Percentiles rank a stretch among this genome's conserved stretches.
Conservation (phyloP, 2,329 filamentous ascomycete genomes). For the Cadophora sp. region DNA sequence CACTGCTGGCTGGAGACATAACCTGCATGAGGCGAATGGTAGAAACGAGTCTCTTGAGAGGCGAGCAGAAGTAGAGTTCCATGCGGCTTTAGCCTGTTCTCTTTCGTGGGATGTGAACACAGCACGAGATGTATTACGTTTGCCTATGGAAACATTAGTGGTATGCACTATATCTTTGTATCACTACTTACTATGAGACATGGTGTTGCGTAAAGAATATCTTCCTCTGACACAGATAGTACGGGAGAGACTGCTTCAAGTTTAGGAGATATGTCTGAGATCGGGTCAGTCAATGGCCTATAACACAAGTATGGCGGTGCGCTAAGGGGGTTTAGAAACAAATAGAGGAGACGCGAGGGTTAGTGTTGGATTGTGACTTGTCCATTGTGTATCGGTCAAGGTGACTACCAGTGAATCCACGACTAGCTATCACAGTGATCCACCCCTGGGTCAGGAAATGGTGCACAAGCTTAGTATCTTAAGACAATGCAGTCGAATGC, state of each 20-base stretch:
- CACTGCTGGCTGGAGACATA: slow-evolving; percentile 83
- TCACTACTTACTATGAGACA: slow-evolving; percentile 58
- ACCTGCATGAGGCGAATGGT: slow-evolving; percentile 84
- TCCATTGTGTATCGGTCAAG: no score
- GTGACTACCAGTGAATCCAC: no score
- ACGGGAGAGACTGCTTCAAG: no score
- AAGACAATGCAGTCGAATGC: no score
- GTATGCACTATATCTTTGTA: background rate
- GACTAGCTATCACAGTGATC: no score
- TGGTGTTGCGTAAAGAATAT: slow-evolving; percentile 36
- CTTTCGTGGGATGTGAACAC: slow-evolving; percentile 96
- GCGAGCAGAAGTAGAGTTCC: slow-evolving; percentile 83
- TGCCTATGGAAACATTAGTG: slow-evolving; percentile 55
- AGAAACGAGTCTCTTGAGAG: slow-evolving; percentile 91
- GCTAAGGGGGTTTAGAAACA: no score
- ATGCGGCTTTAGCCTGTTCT: slow-evolving; percentile 78
- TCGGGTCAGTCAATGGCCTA: no score
- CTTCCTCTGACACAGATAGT: background rate
- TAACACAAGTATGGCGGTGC: background rate
- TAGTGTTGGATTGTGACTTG: no score
- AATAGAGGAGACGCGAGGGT: no score
- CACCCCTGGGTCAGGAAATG: no score
- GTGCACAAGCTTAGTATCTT: no score
- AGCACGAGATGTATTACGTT: slow-evolving; percentile 88
- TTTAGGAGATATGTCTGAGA: no score